Base-by-base conservation (phyloP, 257 asterid species). In the Coffea canephora region DNA sequence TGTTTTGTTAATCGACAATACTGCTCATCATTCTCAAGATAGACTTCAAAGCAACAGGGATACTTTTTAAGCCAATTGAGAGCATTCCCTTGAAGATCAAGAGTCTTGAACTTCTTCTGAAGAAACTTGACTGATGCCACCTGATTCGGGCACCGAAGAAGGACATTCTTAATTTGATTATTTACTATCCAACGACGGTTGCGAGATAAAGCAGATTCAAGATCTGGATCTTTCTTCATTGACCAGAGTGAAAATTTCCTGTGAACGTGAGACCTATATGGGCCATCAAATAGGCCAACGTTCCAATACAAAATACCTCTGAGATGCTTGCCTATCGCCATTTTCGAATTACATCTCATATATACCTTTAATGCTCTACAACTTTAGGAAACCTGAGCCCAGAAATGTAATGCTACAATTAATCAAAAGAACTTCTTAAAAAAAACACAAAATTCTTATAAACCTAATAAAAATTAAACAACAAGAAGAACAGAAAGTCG, bases 151-250 rank as follows among this genome's bases (percentile, higher is more conserved):
- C 90, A 91, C 78, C 92, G 84, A 69, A 90, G 85, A 9, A 95
- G 88, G 71, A 95, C 89, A 83, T 93, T 88, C 80, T 95, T 95
- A 82, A 95, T 89, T 87, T 95, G 97, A 84, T 95, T 93, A 84
- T 95, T 91, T 83, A 92, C 94, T 78, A 95, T 85, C 99, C 99
- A 95, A 50, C 99, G 85, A 43, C 90, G 94, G 76, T 95, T 95
- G 70, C 99, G 87, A 69, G 90, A 87, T 25, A 91, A 83, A 27
- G 96, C 95, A n/a, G 87, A 83, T 83, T 95, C 98, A 71, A 95
- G 97, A 79, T 93, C 96, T 0, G 95, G 92, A 61, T 95, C 97
- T 85, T 95, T 95, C 96, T 91, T 93, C 98, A 95, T 95, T 34
- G 99, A 93, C 98, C 97, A 95, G 70, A 95, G 81, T 23, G 99